Evolutionary conservation across 1,284 basidiomycete species (phyloP).

Genomic region (Rhodotorula sp.): DNA sequence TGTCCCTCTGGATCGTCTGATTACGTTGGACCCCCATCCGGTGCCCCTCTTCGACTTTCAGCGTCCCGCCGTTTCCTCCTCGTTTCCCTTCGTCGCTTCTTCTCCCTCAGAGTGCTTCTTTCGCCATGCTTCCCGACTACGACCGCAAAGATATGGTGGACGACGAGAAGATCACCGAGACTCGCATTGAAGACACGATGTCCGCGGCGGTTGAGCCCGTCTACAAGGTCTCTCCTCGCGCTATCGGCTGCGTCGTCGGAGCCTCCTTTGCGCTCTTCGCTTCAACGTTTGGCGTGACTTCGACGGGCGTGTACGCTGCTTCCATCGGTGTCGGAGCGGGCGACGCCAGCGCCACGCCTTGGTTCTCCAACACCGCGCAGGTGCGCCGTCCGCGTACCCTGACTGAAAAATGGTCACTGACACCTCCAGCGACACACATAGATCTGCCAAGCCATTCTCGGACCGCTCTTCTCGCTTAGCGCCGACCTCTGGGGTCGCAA

Average conservation of each 20-base stretch:
- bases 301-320: background rate
- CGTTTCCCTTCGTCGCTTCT: no score
- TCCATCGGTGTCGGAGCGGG: background rate
- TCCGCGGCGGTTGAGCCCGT: no score
- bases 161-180: no score
- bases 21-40: no score
- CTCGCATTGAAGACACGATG: no score
- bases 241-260: background rate
- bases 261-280: background rate
- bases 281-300: background rate
- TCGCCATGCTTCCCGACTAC: no score
- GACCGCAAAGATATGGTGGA: no score
- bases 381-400: background rate
- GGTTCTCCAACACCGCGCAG: background rate
- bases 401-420: background rate
- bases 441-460: conserved; percentile 6
- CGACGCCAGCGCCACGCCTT: background rate
- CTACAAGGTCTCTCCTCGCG: background rate
- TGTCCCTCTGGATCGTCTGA: no score
- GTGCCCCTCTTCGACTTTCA: no score
- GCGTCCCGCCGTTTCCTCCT: no score
- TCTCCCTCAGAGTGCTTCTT: no score
- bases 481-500: conserved; percentile 4
- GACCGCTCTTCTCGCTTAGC: background rate
- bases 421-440: background rate